Base-by-base conservation (phyloP, 305 asterid genomes). In the Caryopteris hybrid region DNA sequence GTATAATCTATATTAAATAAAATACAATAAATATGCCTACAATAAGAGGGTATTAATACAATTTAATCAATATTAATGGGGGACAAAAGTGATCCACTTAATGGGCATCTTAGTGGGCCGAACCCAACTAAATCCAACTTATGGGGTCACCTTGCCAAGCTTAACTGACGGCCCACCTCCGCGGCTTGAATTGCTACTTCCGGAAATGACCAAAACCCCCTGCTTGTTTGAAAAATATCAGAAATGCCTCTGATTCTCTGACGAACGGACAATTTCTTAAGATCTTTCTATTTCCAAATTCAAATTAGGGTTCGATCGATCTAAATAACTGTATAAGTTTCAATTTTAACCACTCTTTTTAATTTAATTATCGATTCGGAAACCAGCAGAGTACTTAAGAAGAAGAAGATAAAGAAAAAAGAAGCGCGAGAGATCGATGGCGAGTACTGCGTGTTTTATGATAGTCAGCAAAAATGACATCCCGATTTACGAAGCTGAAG, bases 401-500 rank as follows among this genome's bases (percentile, higher is more conserved):
- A 46, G n/a, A n/a, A n/a, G n/a, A n/a, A n/a, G n/a, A n/a, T n/a
- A n/a, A n/a, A n/a, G n/a, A 48, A 63, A 14, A 36, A 38, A 31
- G 34, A 65, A 36, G 45, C 54, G 76, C 8, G 62, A 41, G 55
- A 9, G 43, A 62, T 58, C 62, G 51, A 91, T 88, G 95, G 88
- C 93, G 22, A 91, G 80, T 73, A 91, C 96, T 13, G 91, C 96
- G 42, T 91, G 97, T 66, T 91, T 91, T 61, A 84, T 91, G 90
- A 91, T 91, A 52, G 95, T 91, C 43, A 91, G 96, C 78, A 87
- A 80, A 72, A 85, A 85, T 52, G 97, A 91, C 76, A 91, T 91
- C 51, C 97, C 95, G 55, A 88, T 91, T 76, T 88, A 91, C 70
- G 96, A 91, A 89, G 95, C 95, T 62, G 96, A 91, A 87, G 98